These are phyloP conservation scores for Periconia digitata DNA, from an alignment of 2,329 filamentous ascomycete genomes.

Conservation along the genomic window DNA sequence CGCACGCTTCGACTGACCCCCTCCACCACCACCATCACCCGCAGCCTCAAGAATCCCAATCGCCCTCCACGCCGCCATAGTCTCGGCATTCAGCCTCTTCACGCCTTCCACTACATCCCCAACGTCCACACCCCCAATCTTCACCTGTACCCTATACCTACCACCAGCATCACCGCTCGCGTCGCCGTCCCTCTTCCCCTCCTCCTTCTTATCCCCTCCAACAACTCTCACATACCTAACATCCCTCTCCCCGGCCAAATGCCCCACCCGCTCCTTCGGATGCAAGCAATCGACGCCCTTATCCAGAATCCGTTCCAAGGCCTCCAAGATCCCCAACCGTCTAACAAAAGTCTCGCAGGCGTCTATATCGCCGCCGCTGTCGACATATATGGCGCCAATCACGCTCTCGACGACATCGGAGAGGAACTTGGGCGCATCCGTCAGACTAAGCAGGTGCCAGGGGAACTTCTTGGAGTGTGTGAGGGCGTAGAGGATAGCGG, in stretches of 20 bases:
- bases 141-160: conserved; percentile 37
- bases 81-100: conserved; percentile 42
- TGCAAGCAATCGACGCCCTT: conserved; percentile 58
- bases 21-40: not conserved
- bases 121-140: conserved; percentile 36
- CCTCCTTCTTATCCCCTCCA: conserved; percentile 7
- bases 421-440: conserved; percentile 74
- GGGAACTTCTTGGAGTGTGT: conserved; percentile 62
- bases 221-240: conserved; percentile 55
- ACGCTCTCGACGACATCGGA: conserved; percentile 82
- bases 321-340: conserved; percentile 64
- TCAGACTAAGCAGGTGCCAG: conserved; percentile 69
- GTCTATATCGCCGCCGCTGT: conserved; percentile 56
- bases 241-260: conserved; percentile 54
- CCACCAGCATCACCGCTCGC: conserved; percentile 5
- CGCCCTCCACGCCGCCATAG: conserved; percentile 41
- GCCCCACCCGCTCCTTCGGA: conserved; percentile 69
- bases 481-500: conserved; percentile 55
- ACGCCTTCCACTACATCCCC: conserved; percentile 35
- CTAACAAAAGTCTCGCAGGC: conserved; percentile 63
- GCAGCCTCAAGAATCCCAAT: conserved; percentile 23
- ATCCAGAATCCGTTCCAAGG: conserved; percentile 62
- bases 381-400: conserved; percentile 81
- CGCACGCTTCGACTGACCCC: not conserved
- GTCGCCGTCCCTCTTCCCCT: not conserved